Evolutionary conservation across 2,329 filamentous ascomycete species (phyloP), one percentile per base, ranked within the genome.

Genomic region (Ascochyta fabae): DNA sequence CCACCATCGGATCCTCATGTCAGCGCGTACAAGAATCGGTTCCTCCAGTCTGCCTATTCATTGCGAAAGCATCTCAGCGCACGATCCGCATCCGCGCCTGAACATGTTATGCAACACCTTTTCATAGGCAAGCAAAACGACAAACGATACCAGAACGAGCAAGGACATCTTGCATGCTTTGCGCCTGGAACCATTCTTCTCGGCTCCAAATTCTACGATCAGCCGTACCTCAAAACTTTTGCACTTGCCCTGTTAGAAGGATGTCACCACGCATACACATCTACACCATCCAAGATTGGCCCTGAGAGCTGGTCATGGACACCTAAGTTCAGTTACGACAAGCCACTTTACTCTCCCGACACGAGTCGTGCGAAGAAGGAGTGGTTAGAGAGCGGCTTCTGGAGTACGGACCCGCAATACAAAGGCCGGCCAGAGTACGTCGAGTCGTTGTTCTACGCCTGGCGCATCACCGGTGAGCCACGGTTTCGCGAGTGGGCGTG

Each of bases 401-500:
- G 75, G 74, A 60, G 66, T 12, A 65, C 58, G 3, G 62, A 77
- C 31, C 46, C 73, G 9, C 22, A 50, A 15, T 77, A 72, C 61
- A 70, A 69, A 34, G 72, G 75, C 15, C 68, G 76, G 1, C 75
- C 75, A 3, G 75, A 77, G 61, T 78, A 77, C 48, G 67, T 77
- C 3, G 75, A 77, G 51, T 70, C 66, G 4, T 56, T 78, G 9
- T 78, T 78, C 63, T 76, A 77, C 50, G 76, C 73, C 6, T 78
- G 69, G 65, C 73, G 76, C 51, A 73, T 77, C 41, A 78, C 75
- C 0, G 76, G 76, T 34, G 68, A 78, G 38, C 52, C 66, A 22
- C 69, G 75, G 3, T 78, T 74, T 38, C 71, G 76, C 24, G 69
- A 75, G 1, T 78, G 76, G 76, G 76, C 76, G 5, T 78, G 76